These are phyloP conservation scores for Pythium aphanidermatum DNA, from an alignment of 352 stramenopile genomes.

Conservation along the genomic window DNA sequence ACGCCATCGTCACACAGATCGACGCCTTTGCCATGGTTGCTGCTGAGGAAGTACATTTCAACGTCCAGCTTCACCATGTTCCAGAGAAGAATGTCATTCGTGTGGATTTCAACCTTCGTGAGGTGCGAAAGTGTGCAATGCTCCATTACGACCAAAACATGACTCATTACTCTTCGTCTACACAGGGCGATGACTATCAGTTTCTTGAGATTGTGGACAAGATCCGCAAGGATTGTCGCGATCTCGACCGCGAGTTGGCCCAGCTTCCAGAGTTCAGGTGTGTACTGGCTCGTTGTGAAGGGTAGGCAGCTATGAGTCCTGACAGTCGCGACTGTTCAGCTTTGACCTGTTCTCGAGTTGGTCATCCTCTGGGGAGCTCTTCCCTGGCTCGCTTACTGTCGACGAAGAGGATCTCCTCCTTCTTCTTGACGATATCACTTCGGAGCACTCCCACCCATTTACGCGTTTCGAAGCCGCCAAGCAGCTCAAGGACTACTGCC, in stretches of 20 bases:
- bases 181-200: conserved; percentile 53
- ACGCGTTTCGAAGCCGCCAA: conserved; percentile 66
- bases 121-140: conserved; percentile 30
- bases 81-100: conserved; percentile 43
- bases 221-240: conserved; percentile 50
- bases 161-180: neutral
- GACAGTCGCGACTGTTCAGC: conserved; percentile 20
- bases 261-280: conserved; percentile 62
- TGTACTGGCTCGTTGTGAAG: too few species aligned
- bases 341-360: conserved; percentile 69
- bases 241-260: conserved; percentile 57
- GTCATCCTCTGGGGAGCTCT: conserved; percentile 42
- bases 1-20: conserved; percentile 38
- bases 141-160: conserved; percentile 6
- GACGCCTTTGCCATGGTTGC: conserved; percentile 52
- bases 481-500: conserved; percentile 69
- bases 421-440: conserved; percentile 53
- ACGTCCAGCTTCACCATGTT: conserved; percentile 46
- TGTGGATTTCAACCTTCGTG: conserved; percentile 65
- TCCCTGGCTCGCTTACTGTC: conserved; percentile 31
- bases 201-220: conserved; percentile 63
- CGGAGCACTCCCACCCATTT: conserved; percentile 32
- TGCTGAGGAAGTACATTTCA: conserved; percentile 66
- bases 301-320: too few species aligned
- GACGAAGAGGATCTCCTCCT: conserved; percentile 47